These are phyloP conservation scores for Aureobasidium sp. DNA, from an alignment of 2,329 filamentous ascomycete species.

Conservation along the genomic window DNA sequence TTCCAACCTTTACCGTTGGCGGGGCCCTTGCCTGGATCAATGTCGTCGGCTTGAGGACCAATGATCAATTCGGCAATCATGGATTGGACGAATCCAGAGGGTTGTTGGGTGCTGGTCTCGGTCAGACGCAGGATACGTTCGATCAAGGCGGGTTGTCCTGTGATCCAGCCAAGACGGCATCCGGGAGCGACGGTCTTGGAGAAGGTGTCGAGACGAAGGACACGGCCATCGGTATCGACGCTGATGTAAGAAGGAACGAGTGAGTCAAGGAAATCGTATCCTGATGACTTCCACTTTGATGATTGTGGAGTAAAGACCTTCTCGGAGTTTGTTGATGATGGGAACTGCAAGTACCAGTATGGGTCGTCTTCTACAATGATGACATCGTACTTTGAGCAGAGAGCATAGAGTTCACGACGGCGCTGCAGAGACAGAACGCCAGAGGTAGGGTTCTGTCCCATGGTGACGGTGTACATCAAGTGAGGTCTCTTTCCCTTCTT, in stretches of 20 bases:
- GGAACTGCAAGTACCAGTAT: constrained; percentile 91
- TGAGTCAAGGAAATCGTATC: constrained; percentile 73
- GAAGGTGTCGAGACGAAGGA: constrained; percentile 86
- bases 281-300: constrained; percentile 48
- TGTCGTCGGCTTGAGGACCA: constrained; percentile 49
- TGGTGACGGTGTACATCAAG: constrained; percentile 84
- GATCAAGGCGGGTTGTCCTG: constrained; percentile 69
- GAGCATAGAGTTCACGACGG: constrained; percentile 67
- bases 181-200: constrained; percentile 89
- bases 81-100: constrained; percentile 82
- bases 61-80: constrained; percentile 72
- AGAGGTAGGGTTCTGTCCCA: constrained; percentile 84
- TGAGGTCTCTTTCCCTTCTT: constrained; percentile 68
- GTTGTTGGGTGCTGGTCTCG: constrained; percentile 73
- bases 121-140: constrained; percentile 68
- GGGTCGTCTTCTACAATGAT: constrained; percentile 92
- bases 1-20: constrained; percentile 59
- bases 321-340: constrained; percentile 51
- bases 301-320: constrained; percentile 18
- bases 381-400: constrained; percentile 79
- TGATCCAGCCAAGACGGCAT: constrained; percentile 85
- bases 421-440: constrained; percentile 66
- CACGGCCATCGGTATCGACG: constrained; percentile 76
- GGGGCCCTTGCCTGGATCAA: constrained; percentile 35
- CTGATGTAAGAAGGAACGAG: constrained; percentile 75